Evolutionary conservation across 2,329 filamentous ascomycete genomes (phyloP), one percentile per base, ranked within the genome.

Genomic region (Zelopaecilomyces penicillatus): DNA sequence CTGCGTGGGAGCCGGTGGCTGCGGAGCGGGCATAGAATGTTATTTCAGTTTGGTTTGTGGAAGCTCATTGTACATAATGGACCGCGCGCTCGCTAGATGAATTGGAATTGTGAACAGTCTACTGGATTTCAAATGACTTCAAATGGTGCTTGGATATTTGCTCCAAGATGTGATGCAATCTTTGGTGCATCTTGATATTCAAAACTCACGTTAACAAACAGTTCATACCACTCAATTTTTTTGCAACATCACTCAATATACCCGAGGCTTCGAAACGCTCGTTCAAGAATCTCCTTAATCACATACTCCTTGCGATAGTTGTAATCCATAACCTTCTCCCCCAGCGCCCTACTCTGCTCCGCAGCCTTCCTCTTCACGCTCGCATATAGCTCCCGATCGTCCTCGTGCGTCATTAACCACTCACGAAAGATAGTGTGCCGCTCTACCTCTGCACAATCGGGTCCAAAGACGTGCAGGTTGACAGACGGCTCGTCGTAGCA

Each of bases 391-490:
- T 64, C 54, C 47, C 58, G 52, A 45, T 74, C 70, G 4, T 58
- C 63, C 6, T 56, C 48, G 39, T 63, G 52, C 38, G 52, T 50
- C 9, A 39, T 47, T 41, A 74, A 50, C 65, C 66, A 71, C n/a
- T 71, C 65, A 19, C 68, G 58, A 54, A 73, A 68, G 34, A 71
- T 62, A 11, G 54, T 52, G 52, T 73, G 69, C 4, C 68, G 55
- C 35, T 55, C 57, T 4, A 61, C 57, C 52, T 75, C 72, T 0
- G 68, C 59, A 27, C 57, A 66, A 2, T 63, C 62, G 1, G 64
- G 64, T 0, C 69, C 66, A 52, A 64, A 76, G 33, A 76, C 69
- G 49, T 76, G 73, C 43, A 76, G 38, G 50, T 76, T 75, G 3
- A 59, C 61, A 1, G 58, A 53, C 1, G 65, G 64, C 43, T 65